Percentiles rank a stretch among this genome's conserved stretches.
Conservation (phyloP, 2,329 filamentous ascomycete genomes). For the Apiospora koreana region DNA sequence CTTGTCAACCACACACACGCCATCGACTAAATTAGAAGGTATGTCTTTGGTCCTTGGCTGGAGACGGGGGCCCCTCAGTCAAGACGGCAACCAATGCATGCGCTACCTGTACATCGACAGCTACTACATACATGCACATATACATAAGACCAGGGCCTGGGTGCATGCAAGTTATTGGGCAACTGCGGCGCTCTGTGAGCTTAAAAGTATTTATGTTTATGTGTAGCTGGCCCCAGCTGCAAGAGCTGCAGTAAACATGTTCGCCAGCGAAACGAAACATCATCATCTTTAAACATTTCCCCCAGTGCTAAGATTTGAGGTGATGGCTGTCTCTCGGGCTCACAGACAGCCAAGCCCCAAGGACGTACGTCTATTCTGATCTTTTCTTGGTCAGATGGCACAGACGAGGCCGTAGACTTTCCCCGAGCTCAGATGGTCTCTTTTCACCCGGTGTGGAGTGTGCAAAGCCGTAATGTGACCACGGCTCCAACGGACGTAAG, state of each 20-base stretch:
- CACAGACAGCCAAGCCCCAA: neutral
- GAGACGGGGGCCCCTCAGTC: constrained; percentile 17
- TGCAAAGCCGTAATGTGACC: neutral
- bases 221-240: neutral
- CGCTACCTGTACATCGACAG: constrained; percentile 31
- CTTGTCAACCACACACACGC: neutral
- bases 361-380: neutral
- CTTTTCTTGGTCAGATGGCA: neutral
- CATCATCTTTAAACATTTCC: neutral
- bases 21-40: neutral
- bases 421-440: neutral
- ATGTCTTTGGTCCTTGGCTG: neutral
- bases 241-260: neutral
- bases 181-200: constrained; percentile 28
- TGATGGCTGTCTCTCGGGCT: constrained; percentile 6
- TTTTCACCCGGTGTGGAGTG: neutral
- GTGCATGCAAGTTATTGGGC: constrained; percentile 19
- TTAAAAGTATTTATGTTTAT: constrained; percentile 23
- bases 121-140: constrained; percentile 18
- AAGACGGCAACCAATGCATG: constrained; percentile 40
- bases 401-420: neutral
- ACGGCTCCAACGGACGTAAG: constrained; percentile 8
- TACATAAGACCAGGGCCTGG: constrained; percentile 15
- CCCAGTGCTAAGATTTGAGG: neutral
- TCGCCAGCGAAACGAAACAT: neutral